phyloP scores from a whole-genome alignment of 257 asterid genomes.

The Pogostemon cablin region DNA sequence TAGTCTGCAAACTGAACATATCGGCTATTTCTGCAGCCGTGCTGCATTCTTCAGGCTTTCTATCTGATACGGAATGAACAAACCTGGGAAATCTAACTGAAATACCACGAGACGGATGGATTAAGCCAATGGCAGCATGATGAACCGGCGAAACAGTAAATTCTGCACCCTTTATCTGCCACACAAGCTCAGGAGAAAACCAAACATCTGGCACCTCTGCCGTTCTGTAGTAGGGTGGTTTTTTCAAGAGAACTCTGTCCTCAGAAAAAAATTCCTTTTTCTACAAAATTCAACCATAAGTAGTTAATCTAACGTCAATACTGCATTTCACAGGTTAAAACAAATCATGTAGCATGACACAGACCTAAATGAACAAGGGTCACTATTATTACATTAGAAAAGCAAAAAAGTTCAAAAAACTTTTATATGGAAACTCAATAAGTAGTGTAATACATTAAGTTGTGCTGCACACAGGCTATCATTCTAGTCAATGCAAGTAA shows the following conservation, averaged over 20 bases:
- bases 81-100: conserved; percentile 85
- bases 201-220: conserved; percentile 79
- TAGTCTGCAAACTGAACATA: conserved; percentile 69
- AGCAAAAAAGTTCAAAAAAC: background rate
- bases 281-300: conserved; percentile 46
- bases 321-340: background rate
- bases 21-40: conserved; percentile 69
- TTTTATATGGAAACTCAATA: background rate
- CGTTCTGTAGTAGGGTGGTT: conserved; percentile 74
- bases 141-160: conserved; percentile 81
- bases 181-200: conserved; percentile 77
- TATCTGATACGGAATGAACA: conserved; percentile 52
- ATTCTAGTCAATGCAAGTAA: background rate
- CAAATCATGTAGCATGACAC: background rate
- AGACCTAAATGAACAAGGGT: background rate
- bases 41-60: conserved; percentile 89
- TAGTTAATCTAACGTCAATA: background rate
- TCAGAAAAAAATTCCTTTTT: conserved; percentile 69
- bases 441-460: background rate
- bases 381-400: background rate
- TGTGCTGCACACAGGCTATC: conserved; percentile 9
- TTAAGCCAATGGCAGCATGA: conserved; percentile 76
- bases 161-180: conserved; percentile 90
- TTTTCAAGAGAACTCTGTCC: conserved; percentile 60
- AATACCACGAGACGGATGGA: conserved; percentile 84